Conservation (phyloP, 2,329 filamentous ascomycete species). For the Sordariomycetes sp. region DNA sequence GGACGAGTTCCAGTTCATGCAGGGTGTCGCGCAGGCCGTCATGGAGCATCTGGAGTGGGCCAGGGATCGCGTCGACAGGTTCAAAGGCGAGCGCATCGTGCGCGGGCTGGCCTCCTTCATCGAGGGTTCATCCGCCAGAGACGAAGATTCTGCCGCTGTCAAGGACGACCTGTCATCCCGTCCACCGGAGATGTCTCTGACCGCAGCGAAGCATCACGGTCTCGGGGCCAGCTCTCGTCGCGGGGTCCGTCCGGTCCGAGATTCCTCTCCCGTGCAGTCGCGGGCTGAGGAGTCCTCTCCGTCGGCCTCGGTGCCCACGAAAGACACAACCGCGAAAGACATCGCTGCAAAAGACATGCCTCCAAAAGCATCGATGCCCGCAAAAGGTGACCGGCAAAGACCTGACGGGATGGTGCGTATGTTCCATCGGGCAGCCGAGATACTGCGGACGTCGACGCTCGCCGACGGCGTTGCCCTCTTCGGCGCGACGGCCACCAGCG, state of each 20-base stretch:
- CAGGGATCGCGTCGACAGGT: slow-evolving; percentile 39
- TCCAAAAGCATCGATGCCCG: not conserved
- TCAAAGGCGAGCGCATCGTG: slow-evolving; percentile 42
- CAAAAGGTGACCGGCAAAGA: not conserved
- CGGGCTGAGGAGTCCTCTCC: not conserved
- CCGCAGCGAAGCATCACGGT: not conserved
- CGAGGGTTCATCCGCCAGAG: slow-evolving; percentile 22
- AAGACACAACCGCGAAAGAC: not conserved
- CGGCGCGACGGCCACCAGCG: slow-evolving; percentile 14
- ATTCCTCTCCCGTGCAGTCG: not conserved
- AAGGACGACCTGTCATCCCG: not conserved
- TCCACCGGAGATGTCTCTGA: not conserved
- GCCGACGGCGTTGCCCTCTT: slow-evolving; percentile 21
- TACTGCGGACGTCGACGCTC: slow-evolving; percentile 17
- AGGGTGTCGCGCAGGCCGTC: slow-evolving; percentile 44
- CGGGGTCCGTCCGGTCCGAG: not conserved
- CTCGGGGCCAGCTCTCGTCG: no score
- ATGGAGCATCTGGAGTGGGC: slow-evolving; percentile 54
- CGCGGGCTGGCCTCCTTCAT: slow-evolving; percentile 45
- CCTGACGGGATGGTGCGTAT: slow-evolving; percentile 13
- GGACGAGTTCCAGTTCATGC: slow-evolving; percentile 42
- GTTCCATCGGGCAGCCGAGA: slow-evolving; percentile 17
- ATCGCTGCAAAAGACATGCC: not conserved
- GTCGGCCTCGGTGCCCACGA: not conserved
- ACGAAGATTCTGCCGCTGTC: not conserved